Evolutionary conservation across 2,329 filamentous ascomycete genomes (phyloP).

Genomic region (Thermomyces lanuginosus): DNA sequence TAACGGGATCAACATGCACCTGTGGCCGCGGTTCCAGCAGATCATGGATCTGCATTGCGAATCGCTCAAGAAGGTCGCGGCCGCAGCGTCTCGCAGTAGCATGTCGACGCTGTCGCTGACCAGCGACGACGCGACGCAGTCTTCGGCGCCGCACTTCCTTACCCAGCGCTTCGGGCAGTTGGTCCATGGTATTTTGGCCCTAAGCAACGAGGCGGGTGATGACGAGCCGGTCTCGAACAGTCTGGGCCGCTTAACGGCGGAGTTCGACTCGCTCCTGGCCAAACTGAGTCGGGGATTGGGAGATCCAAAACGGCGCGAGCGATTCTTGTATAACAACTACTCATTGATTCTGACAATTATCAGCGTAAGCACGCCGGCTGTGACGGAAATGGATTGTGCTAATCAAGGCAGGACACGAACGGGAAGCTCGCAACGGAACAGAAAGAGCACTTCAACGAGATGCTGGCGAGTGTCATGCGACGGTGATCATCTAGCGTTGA

Average conservation of each 20-base stretch:
- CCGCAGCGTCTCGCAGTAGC: slow-evolving; percentile 31
- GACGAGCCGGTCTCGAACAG: slow-evolving; percentile 83
- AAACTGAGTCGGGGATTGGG: slow-evolving; percentile 60
- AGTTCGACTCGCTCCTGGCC: slow-evolving; percentile 68
- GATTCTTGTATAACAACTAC: slow-evolving; percentile 93
- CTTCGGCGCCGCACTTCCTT: slow-evolving; percentile 63
- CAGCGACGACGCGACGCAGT: slow-evolving; percentile 28
- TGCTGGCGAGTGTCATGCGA: slow-evolving; percentile 23
- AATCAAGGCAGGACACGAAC: slow-evolving; percentile 25
- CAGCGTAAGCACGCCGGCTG: slow-evolving; percentile 33
- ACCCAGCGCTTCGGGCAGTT: slow-evolving; percentile 95
- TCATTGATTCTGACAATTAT: slow-evolving; percentile 89
- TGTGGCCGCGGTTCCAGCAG: slow-evolving; percentile 90
- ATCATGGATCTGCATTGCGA: slow-evolving; percentile 90
- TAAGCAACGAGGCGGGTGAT: slow-evolving; percentile 82
- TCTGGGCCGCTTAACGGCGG: slow-evolving; percentile 56
- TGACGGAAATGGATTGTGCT: slow-evolving; percentile 4
- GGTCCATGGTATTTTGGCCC: slow-evolving; percentile 61
- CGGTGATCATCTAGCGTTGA: too few species aligned
- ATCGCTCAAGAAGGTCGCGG: slow-evolving; percentile 50
- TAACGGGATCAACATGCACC: slow-evolving; percentile 85
- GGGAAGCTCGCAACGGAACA: slow-evolving; percentile 47
- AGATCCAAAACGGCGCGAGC: slow-evolving; percentile 63
- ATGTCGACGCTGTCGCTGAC: slow-evolving; percentile 40
- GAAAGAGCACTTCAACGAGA: slow-evolving; percentile 35